These are phyloP conservation scores for Picea sitchensis DNA, from an alignment of 75 land plant species.

Conservation along the genomic window DNA sequence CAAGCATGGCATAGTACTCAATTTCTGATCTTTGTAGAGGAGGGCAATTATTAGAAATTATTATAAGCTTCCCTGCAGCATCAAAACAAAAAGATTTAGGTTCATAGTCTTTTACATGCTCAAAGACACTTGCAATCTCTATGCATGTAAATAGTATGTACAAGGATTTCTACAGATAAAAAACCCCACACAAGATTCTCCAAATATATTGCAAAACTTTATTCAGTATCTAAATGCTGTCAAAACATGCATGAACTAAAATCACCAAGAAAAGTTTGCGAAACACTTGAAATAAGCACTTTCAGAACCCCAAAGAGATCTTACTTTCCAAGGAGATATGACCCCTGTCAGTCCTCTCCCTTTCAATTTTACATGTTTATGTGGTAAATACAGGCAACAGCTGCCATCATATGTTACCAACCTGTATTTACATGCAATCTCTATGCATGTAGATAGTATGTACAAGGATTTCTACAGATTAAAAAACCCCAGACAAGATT, in stretches of 20 bases:
- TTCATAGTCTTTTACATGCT: not conserved
- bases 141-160: not conserved
- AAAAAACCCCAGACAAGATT: not conserved
- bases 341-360: too few relatives aligned
- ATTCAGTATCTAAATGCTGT: not conserved
- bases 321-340: too few relatives aligned
- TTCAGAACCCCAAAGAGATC: too few relatives aligned
- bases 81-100: not conserved
- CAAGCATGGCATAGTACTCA: constrained; percentile 75
- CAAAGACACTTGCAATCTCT: not conserved
- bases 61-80: constrained; percentile 46
- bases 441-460: too few relatives aligned
- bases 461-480: not conserved
- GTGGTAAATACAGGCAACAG: too few relatives aligned
- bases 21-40: constrained; percentile 62
- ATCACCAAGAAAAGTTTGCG: too few relatives aligned
- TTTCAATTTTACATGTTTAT: too few relatives aligned
- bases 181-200: not conserved
- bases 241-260: not conserved
- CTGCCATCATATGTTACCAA: too few relatives aligned
- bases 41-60: constrained; percentile 64
- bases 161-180: not conserved
- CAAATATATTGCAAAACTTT: not conserved
- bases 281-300: too few relatives aligned
- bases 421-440: too few relatives aligned